A percentile compares a stretch with the other conserved stretches of the same genome.
These are phyloP conservation scores for Eruca vesicaria DNA, from an alignment of 441 rosid species.

Conservation along the genomic window DNA sequence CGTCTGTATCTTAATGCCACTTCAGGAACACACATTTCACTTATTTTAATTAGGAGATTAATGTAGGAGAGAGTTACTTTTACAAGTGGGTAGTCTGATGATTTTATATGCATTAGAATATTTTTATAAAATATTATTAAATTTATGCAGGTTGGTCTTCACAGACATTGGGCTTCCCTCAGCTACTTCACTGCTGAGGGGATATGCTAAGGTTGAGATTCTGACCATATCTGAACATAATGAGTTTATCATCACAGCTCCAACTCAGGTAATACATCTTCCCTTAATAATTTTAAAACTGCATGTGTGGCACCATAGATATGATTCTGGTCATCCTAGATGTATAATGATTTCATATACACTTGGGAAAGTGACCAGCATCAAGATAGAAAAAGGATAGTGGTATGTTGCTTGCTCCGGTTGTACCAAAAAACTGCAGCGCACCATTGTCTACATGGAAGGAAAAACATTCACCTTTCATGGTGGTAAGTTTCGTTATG, in stretches of 20 bases:
- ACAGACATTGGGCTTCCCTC: neutral
- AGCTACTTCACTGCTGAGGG: neutral
- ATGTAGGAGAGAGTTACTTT: neutral
- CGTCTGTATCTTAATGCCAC: neutral
- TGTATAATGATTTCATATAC: neutral
- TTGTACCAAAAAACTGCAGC: neutral
- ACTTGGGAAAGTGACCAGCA: neutral
- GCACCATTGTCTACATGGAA: too few relatives aligned
- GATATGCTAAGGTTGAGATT: neutral
- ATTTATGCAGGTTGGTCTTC: neutral
- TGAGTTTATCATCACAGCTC: neutral
- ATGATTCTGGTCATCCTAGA: neutral
- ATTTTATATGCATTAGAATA: neutral
- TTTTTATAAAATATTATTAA: too few relatives aligned
- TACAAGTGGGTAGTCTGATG: neutral
- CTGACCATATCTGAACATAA: neutral
- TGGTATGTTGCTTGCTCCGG: neutral
- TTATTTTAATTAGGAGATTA: neutral
- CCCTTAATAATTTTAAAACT: too few relatives aligned
- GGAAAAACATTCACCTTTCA: too few relatives aligned
- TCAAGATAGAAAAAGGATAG: neutral
- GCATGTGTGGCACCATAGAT: too few relatives aligned
- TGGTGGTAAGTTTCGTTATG: neutral
- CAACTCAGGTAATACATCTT: neutral
- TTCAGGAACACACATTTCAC: neutral